Conservation (phyloP, 2,329 filamentous ascomycete species). For the Monilinia polystroma region DNA sequence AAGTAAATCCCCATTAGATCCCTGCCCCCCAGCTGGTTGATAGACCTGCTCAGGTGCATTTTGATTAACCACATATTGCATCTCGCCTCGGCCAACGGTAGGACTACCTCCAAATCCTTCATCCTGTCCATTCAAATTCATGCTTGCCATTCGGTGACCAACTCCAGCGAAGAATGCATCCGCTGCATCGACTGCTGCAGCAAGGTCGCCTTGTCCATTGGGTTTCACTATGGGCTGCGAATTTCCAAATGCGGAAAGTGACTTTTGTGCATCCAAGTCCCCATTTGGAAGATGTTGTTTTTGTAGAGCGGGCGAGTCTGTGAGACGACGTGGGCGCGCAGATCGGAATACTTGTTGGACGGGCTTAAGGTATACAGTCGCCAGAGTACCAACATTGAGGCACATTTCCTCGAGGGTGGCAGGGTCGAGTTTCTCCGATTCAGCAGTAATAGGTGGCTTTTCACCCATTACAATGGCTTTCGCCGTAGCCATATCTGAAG, state of each 20-base stretch:
- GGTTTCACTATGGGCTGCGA: conserved; percentile 39
- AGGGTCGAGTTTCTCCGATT: conserved; percentile 90
- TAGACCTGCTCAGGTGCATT: conserved; percentile 75
- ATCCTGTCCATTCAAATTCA: conserved; percentile 61
- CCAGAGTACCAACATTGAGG: conserved; percentile 90
- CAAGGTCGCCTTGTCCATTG: conserved; percentile 51
- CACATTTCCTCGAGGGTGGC: conserved; percentile 95
- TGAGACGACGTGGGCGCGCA: conserved; percentile 74
- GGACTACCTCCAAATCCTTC: conserved; percentile 61
- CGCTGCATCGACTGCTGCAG: conserved; percentile 76
- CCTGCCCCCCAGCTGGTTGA: conserved; percentile 63
- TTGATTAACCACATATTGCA: conserved; percentile 75
- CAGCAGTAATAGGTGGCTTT: conserved; percentile 93
- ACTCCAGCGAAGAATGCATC: conserved; percentile 86
- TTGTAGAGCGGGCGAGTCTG: conserved; percentile 84
- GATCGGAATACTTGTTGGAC: conserved; percentile 95
- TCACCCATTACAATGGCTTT: conserved; percentile 94
- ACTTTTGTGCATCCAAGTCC: conserved; percentile 57
- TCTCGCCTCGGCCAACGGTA: conserved; percentile 49
- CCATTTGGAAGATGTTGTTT: conserved; percentile 60
- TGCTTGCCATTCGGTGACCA: conserved; percentile 69
- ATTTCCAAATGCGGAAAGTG: conserved; percentile 57
- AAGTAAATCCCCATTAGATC: conserved; percentile 69
- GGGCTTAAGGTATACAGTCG: conserved; percentile 96
- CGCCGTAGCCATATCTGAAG: conserved; percentile 83